Percentiles rank a stretch among this genome's conserved stretches.
Evolutionary conservation across 805 yeast genomes (phyloP).

Genomic region (Hanseniaspora clermontiae): DNA sequence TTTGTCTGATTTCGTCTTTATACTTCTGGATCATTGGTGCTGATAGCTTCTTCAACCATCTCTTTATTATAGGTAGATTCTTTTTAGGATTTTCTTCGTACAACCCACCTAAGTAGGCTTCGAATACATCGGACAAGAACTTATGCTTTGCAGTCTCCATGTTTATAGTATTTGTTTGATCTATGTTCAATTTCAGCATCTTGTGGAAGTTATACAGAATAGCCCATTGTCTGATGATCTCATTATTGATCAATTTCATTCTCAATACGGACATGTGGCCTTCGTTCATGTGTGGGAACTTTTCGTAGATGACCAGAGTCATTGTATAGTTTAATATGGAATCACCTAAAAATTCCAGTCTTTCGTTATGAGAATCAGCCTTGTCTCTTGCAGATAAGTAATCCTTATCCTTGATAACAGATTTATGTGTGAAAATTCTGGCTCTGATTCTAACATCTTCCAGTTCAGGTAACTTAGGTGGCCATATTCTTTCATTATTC

Average conservation of each 20-base stretch:
- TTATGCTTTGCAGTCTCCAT: conserved; percentile 49
- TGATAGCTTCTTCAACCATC: conserved; percentile 46
- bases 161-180: conserved; percentile 28
- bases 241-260: conserved; percentile 59
- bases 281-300: conserved; percentile 61
- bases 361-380: conserved; percentile 60
- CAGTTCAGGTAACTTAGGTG: conserved; percentile 64
- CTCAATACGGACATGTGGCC: conserved; percentile 68
- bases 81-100: conserved; percentile 39
- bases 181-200: conserved; percentile 39
- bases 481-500: conserved; percentile 27
- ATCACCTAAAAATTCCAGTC: conserved; percentile 85
- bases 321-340: conserved; percentile 64
- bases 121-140: conserved; percentile 77
- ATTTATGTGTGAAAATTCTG: conserved; percentile 72
- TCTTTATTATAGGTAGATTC: conserved; percentile 37
- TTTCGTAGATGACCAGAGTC: conserved; percentile 51
- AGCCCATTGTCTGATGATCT: conserved; percentile 58
- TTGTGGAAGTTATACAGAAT: conserved; percentile 53
- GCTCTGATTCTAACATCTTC: conserved; percentile 44
- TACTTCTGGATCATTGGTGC: conserved; percentile 29
- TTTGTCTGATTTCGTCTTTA: conserved; percentile 17
- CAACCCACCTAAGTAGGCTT: conserved; percentile 86
- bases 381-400: conserved; percentile 46
- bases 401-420: conserved; percentile 47